Evolutionary conservation across 148 eudicot genomes (phyloP), one percentile per base, ranked within the genome.

Genomic region (Fallopia convolvulus): DNA sequence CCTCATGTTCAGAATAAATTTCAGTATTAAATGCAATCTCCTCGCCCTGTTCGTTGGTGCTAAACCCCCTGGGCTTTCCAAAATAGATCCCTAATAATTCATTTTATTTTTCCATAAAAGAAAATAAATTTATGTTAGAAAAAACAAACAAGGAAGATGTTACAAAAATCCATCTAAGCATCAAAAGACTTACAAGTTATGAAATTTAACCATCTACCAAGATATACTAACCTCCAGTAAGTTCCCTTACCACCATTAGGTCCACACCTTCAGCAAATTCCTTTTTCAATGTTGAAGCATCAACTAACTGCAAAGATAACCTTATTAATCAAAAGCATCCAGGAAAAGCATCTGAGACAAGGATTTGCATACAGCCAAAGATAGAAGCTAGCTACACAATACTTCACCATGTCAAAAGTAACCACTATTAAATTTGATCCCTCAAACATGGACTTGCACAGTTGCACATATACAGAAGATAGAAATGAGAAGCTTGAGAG

Each of bases 211-310:
- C 70, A 77, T 61, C 10, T 23, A 77, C 13, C 58, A 48, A 44
- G 75, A 80, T 53, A 63, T 9, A 14, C 89, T 83, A 58, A 94
- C 99, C 97, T 82, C 94, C 93, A 32, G 99, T 92, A 66, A 95
- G 99, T 82, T 95, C 97, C 80, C 99, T 88, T 74, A 95, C 97
- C 70, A 95, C 97, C 97, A 92, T 92, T 60, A 95, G 89, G 79
- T 95, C 97, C 78, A 95, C 97, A 70, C 99, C 99, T 84, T 95
- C 99, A 79, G 97, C 99, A 72, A 95, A 87, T 75, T 95, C 99
- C 82, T 85, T 92, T 80, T 92, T 95, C 85, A 95, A 80, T 58
- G 97, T 95, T 68, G 99, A 89, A 79, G 93, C 84, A 87, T 94
- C 96, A 47, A 92, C 85, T 79, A 94, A 90, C 99, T 94, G 83